phyloP scores from a whole-genome alignment of 2,329 filamentous ascomycete species.

The Epicoccum sorghinum region DNA sequence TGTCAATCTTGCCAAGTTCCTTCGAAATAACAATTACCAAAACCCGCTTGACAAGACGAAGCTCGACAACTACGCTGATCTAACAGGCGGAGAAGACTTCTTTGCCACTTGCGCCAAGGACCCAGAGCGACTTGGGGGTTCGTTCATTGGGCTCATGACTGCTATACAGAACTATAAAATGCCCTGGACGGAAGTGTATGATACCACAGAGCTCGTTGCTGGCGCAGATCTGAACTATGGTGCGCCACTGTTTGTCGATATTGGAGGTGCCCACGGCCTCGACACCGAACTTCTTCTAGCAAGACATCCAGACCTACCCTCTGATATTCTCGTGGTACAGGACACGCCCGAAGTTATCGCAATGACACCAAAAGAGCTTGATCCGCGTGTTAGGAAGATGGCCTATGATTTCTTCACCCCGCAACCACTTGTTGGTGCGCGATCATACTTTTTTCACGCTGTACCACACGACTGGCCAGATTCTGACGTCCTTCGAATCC shows the following conservation, averaged over 20 bases:
- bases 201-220: constrained; percentile 6
- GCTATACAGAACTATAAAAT: constrained; percentile 13
- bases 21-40: constrained; percentile 7
- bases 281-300: constrained; percentile 4
- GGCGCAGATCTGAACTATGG: constrained; percentile 1
- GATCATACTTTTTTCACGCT: constrained; percentile 44
- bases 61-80: constrained; percentile 16
- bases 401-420: constrained; percentile 37
- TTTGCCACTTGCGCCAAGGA: constrained; percentile 14
- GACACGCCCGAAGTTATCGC: constrained; percentile 12
- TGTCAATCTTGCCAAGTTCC: constrained; percentile 8
- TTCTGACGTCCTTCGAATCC: constrained; percentile 15
- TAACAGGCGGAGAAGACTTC: constrained; percentile 11
- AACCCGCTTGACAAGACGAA: constrained; percentile 13
- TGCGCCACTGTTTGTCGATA: constrained; percentile 11
- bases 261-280: constrained; percentile 17
- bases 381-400: constrained; percentile 5
- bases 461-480: constrained; percentile 50
- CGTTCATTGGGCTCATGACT: constrained; percentile 13
- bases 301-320: constrained; percentile 7
- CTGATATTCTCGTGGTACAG: constrained; percentile 8
- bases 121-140: constrained; percentile 7
- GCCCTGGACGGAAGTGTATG: constrained; percentile 17
- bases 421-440: constrained; percentile 33
- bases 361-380: constrained; percentile 5